Conservation (phyloP, 345 rosid species). For the Gossypium longicalyx region DNA sequence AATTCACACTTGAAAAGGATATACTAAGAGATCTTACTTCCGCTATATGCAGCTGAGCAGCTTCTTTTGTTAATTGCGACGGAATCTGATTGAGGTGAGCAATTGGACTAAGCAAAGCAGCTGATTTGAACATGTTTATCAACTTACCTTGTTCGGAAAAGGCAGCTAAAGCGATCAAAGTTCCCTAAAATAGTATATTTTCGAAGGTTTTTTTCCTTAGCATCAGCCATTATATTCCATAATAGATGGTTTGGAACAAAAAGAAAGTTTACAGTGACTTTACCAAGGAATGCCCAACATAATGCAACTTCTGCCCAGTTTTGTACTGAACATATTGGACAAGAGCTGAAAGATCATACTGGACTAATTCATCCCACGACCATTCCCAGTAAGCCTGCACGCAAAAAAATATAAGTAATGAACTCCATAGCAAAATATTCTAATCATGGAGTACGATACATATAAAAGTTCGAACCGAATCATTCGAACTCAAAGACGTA, state of each 20-base stretch:
- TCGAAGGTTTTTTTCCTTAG: not conserved
- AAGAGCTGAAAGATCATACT: constrained; percentile 47
- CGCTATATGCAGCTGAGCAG: constrained; percentile 28
- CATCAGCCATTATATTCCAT: not conserved
- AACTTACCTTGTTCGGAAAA: constrained; percentile 33
- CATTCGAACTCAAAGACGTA: constrained; percentile 25
- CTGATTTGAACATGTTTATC: constrained; percentile 40
- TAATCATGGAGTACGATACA: not conserved
- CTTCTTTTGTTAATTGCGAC: constrained; percentile 35
- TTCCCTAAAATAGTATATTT: constrained; percentile 29
- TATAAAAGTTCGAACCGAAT: constrained; percentile 13
- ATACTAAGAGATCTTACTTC: constrained; percentile 27
- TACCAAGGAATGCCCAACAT: constrained; percentile 54
- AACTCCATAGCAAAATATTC: not conserved
- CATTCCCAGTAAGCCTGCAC: constrained; percentile 41
- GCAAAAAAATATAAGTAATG: not conserved
- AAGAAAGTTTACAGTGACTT: constrained; percentile 10
- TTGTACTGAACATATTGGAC: constrained; percentile 33
- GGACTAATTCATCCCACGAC: constrained; percentile 52
- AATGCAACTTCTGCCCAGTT: constrained; percentile 42
- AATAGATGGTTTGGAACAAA: not conserved
- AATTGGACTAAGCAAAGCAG: constrained; percentile 44
- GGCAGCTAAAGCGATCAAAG: constrained; percentile 48
- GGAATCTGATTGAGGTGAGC: constrained; percentile 41
- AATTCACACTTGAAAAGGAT: too few relatives aligned